A percentile compares a stretch with the other conserved stretches of the same genome.
phyloP scores from a whole-genome alignment of 345 rosid species.

The Arabis alpina region DNA sequence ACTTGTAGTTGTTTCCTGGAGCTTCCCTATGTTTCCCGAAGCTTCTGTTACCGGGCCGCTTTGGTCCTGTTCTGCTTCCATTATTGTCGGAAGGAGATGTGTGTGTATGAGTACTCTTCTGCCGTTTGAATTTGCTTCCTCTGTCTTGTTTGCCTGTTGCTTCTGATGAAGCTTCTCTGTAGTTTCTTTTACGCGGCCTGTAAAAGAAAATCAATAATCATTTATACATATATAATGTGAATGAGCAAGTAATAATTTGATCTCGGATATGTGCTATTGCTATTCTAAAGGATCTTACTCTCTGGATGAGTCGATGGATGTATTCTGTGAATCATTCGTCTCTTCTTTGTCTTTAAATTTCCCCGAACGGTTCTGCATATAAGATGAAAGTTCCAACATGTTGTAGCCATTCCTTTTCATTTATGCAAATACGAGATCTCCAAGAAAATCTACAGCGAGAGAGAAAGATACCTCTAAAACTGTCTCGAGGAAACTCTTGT shows the following conservation, averaged over 20 bases:
- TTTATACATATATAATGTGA: conserved; percentile 2
- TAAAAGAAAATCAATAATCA: not conserved
- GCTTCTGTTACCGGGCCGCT: conserved; percentile 33
- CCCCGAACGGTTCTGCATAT: conserved; percentile 70
- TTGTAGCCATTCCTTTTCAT: not conserved
- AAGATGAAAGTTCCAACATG: conserved; percentile 12
- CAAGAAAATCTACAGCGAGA: not conserved
- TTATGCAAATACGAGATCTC: conserved; percentile 8
- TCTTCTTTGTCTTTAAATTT: conserved; percentile 62
- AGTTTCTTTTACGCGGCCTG: conserved; percentile 37
- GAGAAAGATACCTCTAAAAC: conserved; percentile 66
- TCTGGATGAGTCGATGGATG: conserved; percentile 30
- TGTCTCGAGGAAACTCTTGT: conserved; percentile 67
- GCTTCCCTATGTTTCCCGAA: conserved; percentile 38
- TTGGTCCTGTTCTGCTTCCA: conserved; percentile 37
- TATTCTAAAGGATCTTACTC: conserved; percentile 34
- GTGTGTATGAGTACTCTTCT: conserved; percentile 27
- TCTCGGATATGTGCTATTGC: not conserved
- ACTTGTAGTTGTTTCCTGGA: conserved; percentile 37
- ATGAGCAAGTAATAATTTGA: conserved; percentile 13
- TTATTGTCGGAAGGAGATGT: conserved; percentile 29
- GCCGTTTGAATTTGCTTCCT: conserved; percentile 39
- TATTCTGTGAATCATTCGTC: conserved; percentile 30
- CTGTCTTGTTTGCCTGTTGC: conserved; percentile 30
- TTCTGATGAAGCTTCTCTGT: conserved; percentile 37